These are phyloP conservation scores for Mortierella alpina DNA, from an alignment of 192 early-diverging fungal genomes.

Conservation along the genomic window DNA sequence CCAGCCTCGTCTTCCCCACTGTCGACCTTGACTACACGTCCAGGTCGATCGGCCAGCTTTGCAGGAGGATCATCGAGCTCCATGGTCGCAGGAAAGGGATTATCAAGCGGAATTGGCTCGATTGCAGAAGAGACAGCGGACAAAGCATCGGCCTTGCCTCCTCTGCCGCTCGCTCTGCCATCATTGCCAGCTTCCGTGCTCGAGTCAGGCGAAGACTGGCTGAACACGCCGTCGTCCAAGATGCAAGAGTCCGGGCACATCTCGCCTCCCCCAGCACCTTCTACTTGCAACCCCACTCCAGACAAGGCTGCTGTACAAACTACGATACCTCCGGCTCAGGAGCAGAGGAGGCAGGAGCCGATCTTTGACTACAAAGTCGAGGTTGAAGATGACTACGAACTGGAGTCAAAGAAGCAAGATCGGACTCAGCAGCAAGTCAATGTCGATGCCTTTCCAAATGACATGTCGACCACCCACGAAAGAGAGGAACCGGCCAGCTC, in stretches of 20 bases:
- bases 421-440: not conserved
- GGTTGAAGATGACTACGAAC: not conserved
- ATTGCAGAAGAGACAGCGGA: too few relatives aligned
- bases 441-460: not conserved
- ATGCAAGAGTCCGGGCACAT: too few relatives aligned
- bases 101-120: too few relatives aligned
- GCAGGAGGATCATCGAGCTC: constrained; percentile 11
- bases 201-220: constrained; percentile 8
- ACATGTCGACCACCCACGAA: not conserved
- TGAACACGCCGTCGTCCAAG: not conserved
- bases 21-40: constrained; percentile 15
- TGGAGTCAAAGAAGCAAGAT: not conserved
- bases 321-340: not conserved
- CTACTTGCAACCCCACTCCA: too few relatives aligned
- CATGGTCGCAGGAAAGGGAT: not conserved
- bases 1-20: constrained; percentile 3
- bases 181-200: constrained; percentile 1
- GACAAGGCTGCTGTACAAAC: too few relatives aligned
- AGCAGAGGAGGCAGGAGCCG: not conserved
- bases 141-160: not conserved
- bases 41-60: constrained; percentile 20
- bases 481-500: not conserved
- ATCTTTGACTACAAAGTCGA: not conserved
- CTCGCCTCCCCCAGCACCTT: not conserved
- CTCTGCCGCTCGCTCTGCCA: not conserved